Evolutionary conservation across 208 protist genomes (phyloP), one percentile per base, ranked within the genome.

Genomic region (Phytomonas sp.): DNA sequence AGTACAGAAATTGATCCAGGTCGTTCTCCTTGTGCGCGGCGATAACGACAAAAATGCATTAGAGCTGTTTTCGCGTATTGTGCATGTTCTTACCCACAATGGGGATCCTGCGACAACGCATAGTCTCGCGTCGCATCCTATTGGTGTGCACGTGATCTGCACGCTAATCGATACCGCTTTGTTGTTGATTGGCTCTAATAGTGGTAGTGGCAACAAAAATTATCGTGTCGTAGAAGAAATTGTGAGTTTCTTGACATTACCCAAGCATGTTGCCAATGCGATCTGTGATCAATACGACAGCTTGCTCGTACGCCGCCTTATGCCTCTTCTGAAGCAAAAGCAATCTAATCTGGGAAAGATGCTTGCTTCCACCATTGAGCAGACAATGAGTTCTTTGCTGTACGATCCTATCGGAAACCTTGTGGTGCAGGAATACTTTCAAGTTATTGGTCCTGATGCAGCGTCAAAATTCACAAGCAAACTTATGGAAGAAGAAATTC

Each of bases 341-440:
- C 69, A 78, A 19, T 91, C 82, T 40, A 87, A 86, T 73, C 76
- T 86, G 45, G 86, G 85, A 23, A 71, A 80, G 40, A 72, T 93
- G 19, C 73, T 95, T 56, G 66, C 73, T n/a, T 77, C 66, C 8
- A 69, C 83, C 29, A 76, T 95, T 56, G 82, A 84, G 69, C 80
- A 86, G 40, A 77, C 89, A 34, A 67, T 87, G 62, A 67, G 65
- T 29, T 66, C 70, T 37, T 80, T 93, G 31, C 72, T 82, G 31
- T 92, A 86, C 77, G 85, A 93, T 34, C 61, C 83, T 60, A 83
- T 87, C 31, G 91, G 91, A 59, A 95, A 94, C 79, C 75, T 95
- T 29, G 83, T 89, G 12, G 80, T 90, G 64, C 88, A 92, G 73
- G 78, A 79, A 32, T 94, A 91, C 72, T 73, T 94, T 23, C 81